phyloP scores from a whole-genome alignment of 371 early-diverging fungal species.

The Mucor ambiguus region DNA sequence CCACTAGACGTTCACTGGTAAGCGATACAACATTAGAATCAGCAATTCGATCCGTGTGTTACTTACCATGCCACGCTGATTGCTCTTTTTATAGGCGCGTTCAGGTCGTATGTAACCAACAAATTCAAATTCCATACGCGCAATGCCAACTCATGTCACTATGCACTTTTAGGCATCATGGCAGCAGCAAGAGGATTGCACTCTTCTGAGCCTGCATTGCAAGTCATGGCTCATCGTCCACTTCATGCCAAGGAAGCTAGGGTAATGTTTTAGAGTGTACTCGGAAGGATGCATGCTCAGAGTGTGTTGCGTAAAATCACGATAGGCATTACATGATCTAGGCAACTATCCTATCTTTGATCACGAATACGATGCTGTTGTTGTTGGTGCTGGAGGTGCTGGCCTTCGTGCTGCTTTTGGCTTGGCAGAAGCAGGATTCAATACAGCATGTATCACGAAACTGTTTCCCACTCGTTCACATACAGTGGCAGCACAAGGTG shows the following conservation, averaged over 20 bases:
- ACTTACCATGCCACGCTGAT: neutral
- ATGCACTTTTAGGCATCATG: slow-evolving; percentile 9
- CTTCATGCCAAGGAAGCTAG: slow-evolving; percentile 71
- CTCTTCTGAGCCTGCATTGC: slow-evolving; percentile 58
- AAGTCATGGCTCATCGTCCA: slow-evolving; percentile 72
- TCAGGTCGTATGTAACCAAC: neutral
- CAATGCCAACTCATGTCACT: neutral
- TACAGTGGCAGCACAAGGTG: slow-evolving; percentile 99
- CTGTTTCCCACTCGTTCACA: slow-evolving; percentile 98
- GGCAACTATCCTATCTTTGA: slow-evolving; percentile 93
- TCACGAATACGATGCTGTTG: slow-evolving; percentile 97
- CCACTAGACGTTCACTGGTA: neutral
- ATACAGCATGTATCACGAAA: slow-evolving; percentile 98
- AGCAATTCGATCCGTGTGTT: neutral
- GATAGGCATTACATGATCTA: slow-evolving; percentile 33
- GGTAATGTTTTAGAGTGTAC: slow-evolving; percentile 31
- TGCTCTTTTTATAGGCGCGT: neutral
- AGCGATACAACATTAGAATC: neutral
- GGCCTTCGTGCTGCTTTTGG: slow-evolving; percentile 98
- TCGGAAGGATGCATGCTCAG: too few species aligned
- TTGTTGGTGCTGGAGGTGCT: slow-evolving; percentile 98
- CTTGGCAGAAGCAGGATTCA: slow-evolving; percentile 95
- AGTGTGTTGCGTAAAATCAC: too few species aligned
- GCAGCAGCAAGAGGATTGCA: slow-evolving; percentile 23
- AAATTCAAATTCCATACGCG: neutral